Evolutionary conservation across 2,329 filamentous ascomycete genomes (phyloP).

Genomic region (Cryphonectria parasitica): DNA sequence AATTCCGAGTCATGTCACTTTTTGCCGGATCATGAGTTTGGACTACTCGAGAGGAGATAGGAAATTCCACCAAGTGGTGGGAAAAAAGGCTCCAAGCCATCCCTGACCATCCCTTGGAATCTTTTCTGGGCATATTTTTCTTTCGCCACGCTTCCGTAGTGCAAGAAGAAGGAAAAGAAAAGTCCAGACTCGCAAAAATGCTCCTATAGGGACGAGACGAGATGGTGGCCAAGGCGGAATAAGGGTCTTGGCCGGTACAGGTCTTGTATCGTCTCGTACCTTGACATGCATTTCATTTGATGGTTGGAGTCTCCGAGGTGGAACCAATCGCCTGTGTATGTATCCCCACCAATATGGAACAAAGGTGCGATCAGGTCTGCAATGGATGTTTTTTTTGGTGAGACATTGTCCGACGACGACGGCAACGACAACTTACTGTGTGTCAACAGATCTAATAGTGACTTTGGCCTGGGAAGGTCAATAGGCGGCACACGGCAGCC

Average conservation of each 20-base stretch:
- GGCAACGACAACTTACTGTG: background rate
- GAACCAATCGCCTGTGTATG: background rate
- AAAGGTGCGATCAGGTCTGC: background rate
- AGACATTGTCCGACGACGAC: background rate
- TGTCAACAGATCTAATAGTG: background rate
- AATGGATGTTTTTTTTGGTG: background rate
- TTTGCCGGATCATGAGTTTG: background rate
- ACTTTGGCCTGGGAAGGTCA: background rate
- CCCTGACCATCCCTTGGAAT: background rate
- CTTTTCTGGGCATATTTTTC: background rate
- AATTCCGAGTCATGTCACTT: background rate
- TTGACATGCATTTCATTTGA: background rate
- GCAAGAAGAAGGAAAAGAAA: background rate
- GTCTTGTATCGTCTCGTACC: conserved; percentile 31
- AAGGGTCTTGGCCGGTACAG: background rate
- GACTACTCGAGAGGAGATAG: background rate
- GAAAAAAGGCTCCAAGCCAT: background rate
- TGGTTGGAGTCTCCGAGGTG: conserved; percentile 9
- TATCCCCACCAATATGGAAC: background rate
- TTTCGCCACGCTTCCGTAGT: conserved; percentile 13
- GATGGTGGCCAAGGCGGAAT: background rate
- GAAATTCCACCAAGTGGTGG: background rate
- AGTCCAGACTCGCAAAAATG: background rate
- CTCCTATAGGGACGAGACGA: conserved; percentile 11
- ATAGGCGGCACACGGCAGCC: background rate